Base-by-base conservation (phyloP, 2,329 filamentous ascomycete genomes). In the Pseudopyrenochaeta lycopersici region DNA sequence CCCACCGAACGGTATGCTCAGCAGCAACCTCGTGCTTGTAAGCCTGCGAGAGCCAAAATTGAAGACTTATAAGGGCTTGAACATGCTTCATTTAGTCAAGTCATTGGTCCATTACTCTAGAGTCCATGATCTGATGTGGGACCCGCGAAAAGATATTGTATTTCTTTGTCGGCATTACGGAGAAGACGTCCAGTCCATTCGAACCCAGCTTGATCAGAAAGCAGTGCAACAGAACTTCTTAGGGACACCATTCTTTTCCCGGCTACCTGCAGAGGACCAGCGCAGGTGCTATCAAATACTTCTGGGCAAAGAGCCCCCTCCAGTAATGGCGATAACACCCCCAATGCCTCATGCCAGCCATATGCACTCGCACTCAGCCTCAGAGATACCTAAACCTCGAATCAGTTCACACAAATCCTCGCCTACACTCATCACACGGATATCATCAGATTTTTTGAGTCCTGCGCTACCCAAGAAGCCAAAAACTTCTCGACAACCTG, bases 81-180 rank as follows among this genome's bases (percentile, higher is more conserved):
- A 72, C 42, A 67, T 71, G 47, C 54, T 65, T 3, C 68, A 72
- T 43, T 52, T 73, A 2, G 44, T 73, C 18, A 68, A 63, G 27
- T 67, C 67, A 2, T 40, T 70, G 11, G 42, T 73, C 2, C 55
- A 64, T 15, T 66, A 60, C 27, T 73, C 63, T 47, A 67, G 58
- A 17, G 55, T 53, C n/a, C 56, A 54, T 31, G 61, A 67, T 17
- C 49, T 75, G 2, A 30, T 49, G 2, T 74, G 71, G 70, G 68
- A 73, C 45, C 69, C 71, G 4, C 59, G 53, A 31, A 65, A 66
- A 42, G 67, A 73, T 31, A 39, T 75, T 1, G 23, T 67, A 3
- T 73, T 70, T 32, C 51, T 75, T 20, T 73, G 70, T 39, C 60
- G 63, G 36, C 50, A 59, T 31, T 69, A 70, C 38, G 55, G 54